These are phyloP conservation scores for Avena sativa DNA, from an alignment of 176 grass and related monocot species.

Conservation along the genomic window DNA sequence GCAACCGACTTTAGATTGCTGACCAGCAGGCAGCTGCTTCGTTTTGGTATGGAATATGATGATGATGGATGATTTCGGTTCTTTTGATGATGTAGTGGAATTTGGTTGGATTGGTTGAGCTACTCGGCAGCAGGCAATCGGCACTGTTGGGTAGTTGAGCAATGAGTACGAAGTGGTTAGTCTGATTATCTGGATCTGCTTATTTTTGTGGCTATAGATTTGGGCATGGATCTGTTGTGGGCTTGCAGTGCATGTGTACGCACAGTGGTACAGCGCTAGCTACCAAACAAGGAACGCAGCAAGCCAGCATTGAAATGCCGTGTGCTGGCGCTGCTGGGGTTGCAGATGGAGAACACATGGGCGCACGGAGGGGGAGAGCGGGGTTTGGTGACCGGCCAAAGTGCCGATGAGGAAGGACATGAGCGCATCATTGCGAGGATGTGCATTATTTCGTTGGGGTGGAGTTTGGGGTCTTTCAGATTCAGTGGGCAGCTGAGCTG, in stretches of 20 bases:
- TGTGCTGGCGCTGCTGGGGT: not conserved
- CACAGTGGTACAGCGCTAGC: not conserved
- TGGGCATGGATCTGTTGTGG: not conserved
- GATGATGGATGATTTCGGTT: not conserved
- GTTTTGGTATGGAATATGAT: slow-evolving; percentile 28
- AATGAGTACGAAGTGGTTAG: not conserved
- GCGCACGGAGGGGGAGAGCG: not conserved
- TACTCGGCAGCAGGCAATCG: not conserved
- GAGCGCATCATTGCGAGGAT: slow-evolving; percentile 22
- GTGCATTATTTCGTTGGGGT: slow-evolving; percentile 17
- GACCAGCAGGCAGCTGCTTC: slow-evolving; percentile 43
- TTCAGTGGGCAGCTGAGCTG: not conserved
- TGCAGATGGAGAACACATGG: slow-evolving; percentile 12
- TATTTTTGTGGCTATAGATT: not conserved
- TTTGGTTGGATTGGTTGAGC: slow-evolving; percentile 39
- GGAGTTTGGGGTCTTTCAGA: not conserved
- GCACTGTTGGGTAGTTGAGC: not conserved
- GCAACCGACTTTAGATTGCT: slow-evolving; percentile 50
- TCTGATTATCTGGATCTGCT: not conserved
- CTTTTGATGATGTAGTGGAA: not conserved
- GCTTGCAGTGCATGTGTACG: not conserved
- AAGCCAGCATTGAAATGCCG: slow-evolving; percentile 13
- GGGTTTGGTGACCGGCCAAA: slow-evolving; percentile 9
- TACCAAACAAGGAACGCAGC: not conserved
- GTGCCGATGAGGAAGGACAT: not conserved